Evolutionary conservation across 148 eudicot genomes (phyloP).

Genomic region (Simmondsia chinensis): DNA sequence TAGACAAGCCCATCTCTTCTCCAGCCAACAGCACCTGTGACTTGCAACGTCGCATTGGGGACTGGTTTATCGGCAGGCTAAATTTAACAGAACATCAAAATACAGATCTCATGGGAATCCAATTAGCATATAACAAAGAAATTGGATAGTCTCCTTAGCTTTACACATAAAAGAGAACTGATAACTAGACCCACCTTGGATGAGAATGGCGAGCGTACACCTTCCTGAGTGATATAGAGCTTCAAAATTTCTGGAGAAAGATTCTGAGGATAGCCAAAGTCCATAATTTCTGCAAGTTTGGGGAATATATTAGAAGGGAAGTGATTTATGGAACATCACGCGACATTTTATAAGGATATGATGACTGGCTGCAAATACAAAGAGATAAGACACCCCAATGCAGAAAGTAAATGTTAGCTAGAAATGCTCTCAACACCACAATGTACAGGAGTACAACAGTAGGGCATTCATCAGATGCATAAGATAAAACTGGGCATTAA

Average conservation of each 20-base stretch:
- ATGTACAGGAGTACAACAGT: no score
- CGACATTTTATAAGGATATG: no score
- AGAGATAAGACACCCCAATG: no score
- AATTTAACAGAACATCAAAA: slow-evolving; percentile 5
- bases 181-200: slow-evolving; percentile 53
- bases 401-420: no score
- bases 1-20: slow-evolving; percentile 91
- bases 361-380: no score
- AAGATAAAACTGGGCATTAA: no score
- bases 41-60: slow-evolving; percentile 98
- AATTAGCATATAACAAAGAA: not conserved
- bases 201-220: slow-evolving; percentile 95
- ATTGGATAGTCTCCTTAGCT: no score
- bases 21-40: slow-evolving; percentile 99
- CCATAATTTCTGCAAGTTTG: slow-evolving; percentile 84
- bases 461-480: no score
- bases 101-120: no score
- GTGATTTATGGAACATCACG: no score
- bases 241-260: slow-evolving; percentile 93
- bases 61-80: slow-evolving; percentile 91
- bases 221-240: slow-evolving; percentile 97
- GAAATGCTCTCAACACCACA: no score
- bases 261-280: slow-evolving; percentile 98
- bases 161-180: not conserved
- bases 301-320: not conserved